Base-by-base conservation (phyloP, 2,329 filamentous ascomycete genomes). In the Rutstroemia sp. region DNA sequence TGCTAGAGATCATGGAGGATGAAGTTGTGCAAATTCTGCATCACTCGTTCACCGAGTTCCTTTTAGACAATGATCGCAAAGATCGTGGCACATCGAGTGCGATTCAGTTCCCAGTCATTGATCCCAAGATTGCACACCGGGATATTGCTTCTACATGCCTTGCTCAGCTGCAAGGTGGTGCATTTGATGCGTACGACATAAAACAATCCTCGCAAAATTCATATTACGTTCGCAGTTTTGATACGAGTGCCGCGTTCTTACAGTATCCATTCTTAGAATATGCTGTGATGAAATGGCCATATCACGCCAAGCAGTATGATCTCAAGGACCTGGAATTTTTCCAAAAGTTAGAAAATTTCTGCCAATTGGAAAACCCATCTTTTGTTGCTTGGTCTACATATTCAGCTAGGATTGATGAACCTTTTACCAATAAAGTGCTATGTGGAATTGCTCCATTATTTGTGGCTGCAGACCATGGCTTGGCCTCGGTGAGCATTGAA, bases 41-140 rank as follows among this genome's bases (percentile, higher is more conserved):
- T 58, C 75, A 78, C 52, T 77, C 75, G 0, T 72, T 78, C 42
- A 77, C 75, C 2, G 75, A 78, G 53, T 78, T 73, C 57, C 60
- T 77, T 10, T 67, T 69, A 1, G 71, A 70, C 7, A 17, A 6
- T 10, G 17, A 16, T 8, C 51, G 51, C 1, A 47, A 5, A 23
- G 14, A 3, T 23, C 30, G 39, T 30, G n/a, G 37, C 12, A 59
- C 49, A 12, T 27, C 45, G 27, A 21, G 10, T 0, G 12, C 39
- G 1, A 19, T 48, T 50, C 58, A 53, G 47, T 58, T 58, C 50
- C 44, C 57, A 37, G 23, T 42, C 23, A 60, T 57, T 38, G 42
- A 39, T n/a, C 48, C 47, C 10, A 38, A 37, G 46, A 52, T 8
- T 48, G 39, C 39, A 34, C 48, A 58, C 44, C 41, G 50, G 19